Evolutionary conservation across 1,284 basidiomycete species (phyloP).

Genomic region (Anthracocystis walkeri): DNA sequence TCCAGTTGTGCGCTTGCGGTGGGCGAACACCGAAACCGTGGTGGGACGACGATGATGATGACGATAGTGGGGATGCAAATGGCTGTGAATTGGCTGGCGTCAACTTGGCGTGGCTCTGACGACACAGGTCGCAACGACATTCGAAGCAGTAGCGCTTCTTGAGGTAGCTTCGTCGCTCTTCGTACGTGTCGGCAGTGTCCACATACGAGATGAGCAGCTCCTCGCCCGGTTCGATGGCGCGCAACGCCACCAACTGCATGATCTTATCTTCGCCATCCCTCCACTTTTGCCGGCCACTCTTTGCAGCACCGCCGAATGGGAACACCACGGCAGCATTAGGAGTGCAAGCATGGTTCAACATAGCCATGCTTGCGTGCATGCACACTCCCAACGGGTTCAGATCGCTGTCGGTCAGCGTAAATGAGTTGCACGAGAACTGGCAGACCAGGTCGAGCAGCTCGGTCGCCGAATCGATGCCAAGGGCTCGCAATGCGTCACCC

Average conservation of each 20-base stretch:
- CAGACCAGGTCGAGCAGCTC: slow-evolving; percentile 45
- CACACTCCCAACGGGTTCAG: slow-evolving; percentile 80
- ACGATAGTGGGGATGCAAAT: slow-evolving; percentile 30
- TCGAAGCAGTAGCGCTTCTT: slow-evolving; percentile 82
- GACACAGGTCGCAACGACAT: slow-evolving; percentile 79
- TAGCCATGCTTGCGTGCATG: slow-evolving; percentile 80
- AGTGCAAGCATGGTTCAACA: slow-evolving; percentile 90
- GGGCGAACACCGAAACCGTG: slow-evolving; percentile 24
- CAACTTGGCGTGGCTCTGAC: slow-evolving; percentile 40
- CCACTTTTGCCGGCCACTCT: slow-evolving; percentile 63
- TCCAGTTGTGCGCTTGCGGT: slow-evolving; percentile 30
- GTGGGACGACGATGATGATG: slow-evolving; percentile 17
- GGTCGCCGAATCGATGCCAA: slow-evolving; percentile 44
- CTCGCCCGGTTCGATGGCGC: slow-evolving; percentile 70
- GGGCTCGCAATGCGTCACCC: slow-evolving; percentile 34
- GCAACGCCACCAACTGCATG: slow-evolving; percentile 74
- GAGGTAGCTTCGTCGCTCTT: slow-evolving; percentile 75
- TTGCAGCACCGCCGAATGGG: slow-evolving; percentile 72
- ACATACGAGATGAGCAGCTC: slow-evolving; percentile 79
- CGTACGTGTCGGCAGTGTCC: slow-evolving; percentile 79
- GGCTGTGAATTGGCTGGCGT: slow-evolving; percentile 10
- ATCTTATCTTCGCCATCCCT: slow-evolving; percentile 55
- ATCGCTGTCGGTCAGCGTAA: slow-evolving; percentile 76
- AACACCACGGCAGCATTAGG: slow-evolving; percentile 92
- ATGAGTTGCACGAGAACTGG: slow-evolving; percentile 89